Base-by-base conservation (phyloP, 805 yeast genomes). In the Candida patagonica region DNA sequence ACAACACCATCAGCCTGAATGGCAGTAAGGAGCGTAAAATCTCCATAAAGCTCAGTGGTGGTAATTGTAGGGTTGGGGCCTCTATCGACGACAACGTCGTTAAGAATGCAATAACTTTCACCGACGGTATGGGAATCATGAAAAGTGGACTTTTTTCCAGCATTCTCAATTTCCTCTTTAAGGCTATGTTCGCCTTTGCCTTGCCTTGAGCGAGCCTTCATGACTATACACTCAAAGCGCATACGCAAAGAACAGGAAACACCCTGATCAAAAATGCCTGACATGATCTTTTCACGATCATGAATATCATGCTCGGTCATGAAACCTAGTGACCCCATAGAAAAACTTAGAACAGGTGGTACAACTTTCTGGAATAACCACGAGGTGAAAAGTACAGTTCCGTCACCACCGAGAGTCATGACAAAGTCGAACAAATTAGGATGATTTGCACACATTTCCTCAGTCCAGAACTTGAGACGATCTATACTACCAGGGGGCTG, bases 321-420 rank as follows among this genome's bases (percentile, higher is more conserved):
- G 57, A 92, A 92, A 3, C 98, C 98, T 19, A 92, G 65, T 0
- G 95, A 83, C 0, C 98, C 98, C 50, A 92, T 65, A 0, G 94
- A 74, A 59, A 87, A 89, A 15, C 94, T 76, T 48, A 92, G 68
- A 2, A 89, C 84, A 0, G 98, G 98, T 1, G 98, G 98, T 1
- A 88, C 96, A 36, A 73, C 71, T 42, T 72, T 66, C 61, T 83
- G 94, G 60, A 92, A 92, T 30, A 87, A 65, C 42, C 92, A 80
- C 2, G 95, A 86, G 0, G 89, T 89, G 53, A 81, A 81, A 7
- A 89, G 65, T 35, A 89, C 95, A 0, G 98, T 92, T 6, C 98
- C 97, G 56, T 92, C 98, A 13, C 98, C 98, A 19, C 98, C 98
- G 6, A 92, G 66, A 0, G 97, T 85, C 32, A 89, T 74, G 2